These are phyloP conservation scores for Venturia oleaginea DNA, from an alignment of 2,329 filamentous ascomycete species.

Conservation along the genomic window DNA sequence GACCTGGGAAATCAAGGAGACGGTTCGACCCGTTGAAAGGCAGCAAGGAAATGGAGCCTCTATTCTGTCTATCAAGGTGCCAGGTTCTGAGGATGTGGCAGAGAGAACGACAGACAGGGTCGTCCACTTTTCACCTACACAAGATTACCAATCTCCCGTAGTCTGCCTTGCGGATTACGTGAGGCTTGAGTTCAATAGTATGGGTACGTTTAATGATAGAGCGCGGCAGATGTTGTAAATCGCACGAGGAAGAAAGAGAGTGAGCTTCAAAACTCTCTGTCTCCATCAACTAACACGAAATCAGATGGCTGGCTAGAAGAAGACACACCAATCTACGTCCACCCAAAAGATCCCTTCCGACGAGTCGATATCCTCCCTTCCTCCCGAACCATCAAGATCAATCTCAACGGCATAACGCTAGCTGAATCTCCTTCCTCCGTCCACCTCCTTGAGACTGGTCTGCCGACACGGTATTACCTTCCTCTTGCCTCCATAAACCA, in stretches of 20 bases:
- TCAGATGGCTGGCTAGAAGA: slow-evolving; percentile 46
- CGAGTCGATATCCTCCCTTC: slow-evolving; percentile 53
- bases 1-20: too few relatives aligned
- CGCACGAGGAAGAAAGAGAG: too few relatives aligned
- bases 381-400: slow-evolving; percentile 43
- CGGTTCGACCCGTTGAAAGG: too few relatives aligned
- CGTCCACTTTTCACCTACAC: slow-evolving; percentile 9
- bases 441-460: slow-evolving; percentile 52
- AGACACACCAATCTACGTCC: slow-evolving; percentile 48
- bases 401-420: slow-evolving; percentile 38
- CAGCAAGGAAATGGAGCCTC: too few relatives aligned
- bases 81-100: slow-evolving; percentile 2
- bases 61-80: slow-evolving; percentile 11
- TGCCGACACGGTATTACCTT: slow-evolving; percentile 52
- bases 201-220: slow-evolving; percentile 14
- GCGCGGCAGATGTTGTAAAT: too few relatives aligned
- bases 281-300: background rate
- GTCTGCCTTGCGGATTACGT: slow-evolving; percentile 17
- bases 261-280: too few relatives aligned
- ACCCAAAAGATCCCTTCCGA: slow-evolving; percentile 60
- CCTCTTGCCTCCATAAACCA: slow-evolving; percentile 43
- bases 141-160: slow-evolving; percentile 13
- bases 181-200: slow-evolving; percentile 17
- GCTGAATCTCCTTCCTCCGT: slow-evolving; percentile 37
- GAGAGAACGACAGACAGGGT: slow-evolving; percentile 5